Conservation (phyloP, 208 protist species). For the Entamoeba moshkovskii region DNA sequence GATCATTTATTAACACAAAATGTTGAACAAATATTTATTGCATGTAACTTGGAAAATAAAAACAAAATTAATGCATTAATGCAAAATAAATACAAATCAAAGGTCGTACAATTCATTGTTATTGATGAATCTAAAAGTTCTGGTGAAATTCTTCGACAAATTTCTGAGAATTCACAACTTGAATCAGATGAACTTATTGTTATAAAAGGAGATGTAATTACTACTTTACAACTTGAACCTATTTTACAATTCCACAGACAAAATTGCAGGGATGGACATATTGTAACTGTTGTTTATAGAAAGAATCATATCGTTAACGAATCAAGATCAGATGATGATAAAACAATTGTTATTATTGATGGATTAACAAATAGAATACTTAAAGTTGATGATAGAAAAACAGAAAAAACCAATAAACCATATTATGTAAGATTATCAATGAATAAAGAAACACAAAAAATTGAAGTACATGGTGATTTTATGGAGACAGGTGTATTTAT, state of each 20-base stretch:
- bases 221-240: not conserved
- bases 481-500: not conserved
- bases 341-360: not conserved
- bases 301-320: not conserved
- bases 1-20: not conserved
- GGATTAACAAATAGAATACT: not conserved
- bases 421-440: not conserved
- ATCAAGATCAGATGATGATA: not conserved
- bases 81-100: not conserved
- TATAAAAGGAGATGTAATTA: not conserved
- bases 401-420: not conserved
- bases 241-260: not conserved
- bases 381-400: not conserved
- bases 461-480: not conserved
- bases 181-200: not conserved
- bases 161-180: not conserved
- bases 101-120: not conserved
- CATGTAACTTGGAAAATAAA: not conserved
- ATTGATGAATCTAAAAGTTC: not conserved
- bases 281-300: not conserved
- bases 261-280: not conserved
- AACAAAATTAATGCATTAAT: not conserved
- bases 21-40: not conserved
- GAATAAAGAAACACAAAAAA: not conserved
- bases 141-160: not conserved